Conservation (phyloP, 2,329 filamentous ascomycete genomes). For the Arachnomyces sp. region DNA sequence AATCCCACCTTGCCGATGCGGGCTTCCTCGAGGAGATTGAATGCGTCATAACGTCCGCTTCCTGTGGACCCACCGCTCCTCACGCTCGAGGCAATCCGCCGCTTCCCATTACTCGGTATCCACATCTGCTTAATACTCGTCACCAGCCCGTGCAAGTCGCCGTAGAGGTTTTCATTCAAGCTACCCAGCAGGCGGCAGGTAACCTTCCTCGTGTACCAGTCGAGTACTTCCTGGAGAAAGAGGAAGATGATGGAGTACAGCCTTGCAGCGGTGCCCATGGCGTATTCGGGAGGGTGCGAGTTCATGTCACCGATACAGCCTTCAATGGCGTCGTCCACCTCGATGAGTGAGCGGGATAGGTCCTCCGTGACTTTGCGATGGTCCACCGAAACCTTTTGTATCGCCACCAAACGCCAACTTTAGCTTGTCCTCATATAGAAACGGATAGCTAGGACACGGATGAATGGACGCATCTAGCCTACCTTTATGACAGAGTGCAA, state of each 20-base stretch:
- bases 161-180: constrained; percentile 27
- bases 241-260: constrained; percentile 30
- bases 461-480: constrained; percentile 4
- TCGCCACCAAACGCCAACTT: neutral
- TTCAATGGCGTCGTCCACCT: constrained; percentile 25
- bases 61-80: neutral
- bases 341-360: constrained; percentile 23
- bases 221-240: constrained; percentile 30
- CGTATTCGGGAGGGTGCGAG: constrained; percentile 9
- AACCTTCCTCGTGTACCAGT: constrained; percentile 28
- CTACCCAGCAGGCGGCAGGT: constrained; percentile 28
- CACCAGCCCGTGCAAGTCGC: constrained; percentile 26
- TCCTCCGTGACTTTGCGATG: constrained; percentile 29
- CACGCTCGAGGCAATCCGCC: no score
- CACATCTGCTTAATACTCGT: constrained; percentile 19
- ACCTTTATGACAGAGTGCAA: constrained; percentile 32
- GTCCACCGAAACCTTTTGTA: constrained; percentile 24
- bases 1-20: constrained; percentile 26
- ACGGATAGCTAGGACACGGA: neutral
- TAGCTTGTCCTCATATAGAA: constrained; percentile 1
- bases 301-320: constrained; percentile 11
- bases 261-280: constrained; percentile 17
- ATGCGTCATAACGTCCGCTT: constrained; percentile 15
- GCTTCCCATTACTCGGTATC: no score
- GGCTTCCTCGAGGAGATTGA: constrained; percentile 23